A percentile compares a stretch with the other conserved stretches of the same genome.
phyloP scores from a whole-genome alignment of 129 eudicot genomes.

The Pittosporum tobira region DNA sequence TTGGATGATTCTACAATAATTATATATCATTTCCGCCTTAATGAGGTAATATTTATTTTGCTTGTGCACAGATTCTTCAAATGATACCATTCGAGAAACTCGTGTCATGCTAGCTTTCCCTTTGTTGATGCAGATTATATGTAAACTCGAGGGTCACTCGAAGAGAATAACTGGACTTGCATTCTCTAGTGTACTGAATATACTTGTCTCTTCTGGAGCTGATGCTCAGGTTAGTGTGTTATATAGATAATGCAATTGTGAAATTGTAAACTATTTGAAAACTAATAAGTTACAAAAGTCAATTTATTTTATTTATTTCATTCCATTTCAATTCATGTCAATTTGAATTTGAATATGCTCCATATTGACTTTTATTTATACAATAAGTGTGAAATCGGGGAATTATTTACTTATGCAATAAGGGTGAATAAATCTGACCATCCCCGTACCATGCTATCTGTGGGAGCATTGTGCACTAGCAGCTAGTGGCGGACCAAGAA shows the following conservation, averaged over 20 bases:
- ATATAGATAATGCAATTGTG: not conserved
- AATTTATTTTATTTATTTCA: too few species aligned
- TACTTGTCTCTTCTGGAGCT: constrained; percentile 54
- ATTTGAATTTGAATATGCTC: too few species aligned
- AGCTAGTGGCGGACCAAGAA: too few species aligned
- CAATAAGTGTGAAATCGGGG: too few species aligned
- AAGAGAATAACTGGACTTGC: constrained; percentile 22
- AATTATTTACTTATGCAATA: too few species aligned
- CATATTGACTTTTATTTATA: too few species aligned
- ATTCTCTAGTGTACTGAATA: constrained; percentile 24
- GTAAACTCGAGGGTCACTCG: constrained; percentile 20
- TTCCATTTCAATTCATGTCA: too few species aligned
- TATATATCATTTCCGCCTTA: constrained; percentile 20
- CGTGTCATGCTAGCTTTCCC: not conserved
- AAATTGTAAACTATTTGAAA: too few species aligned
- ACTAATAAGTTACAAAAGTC: too few species aligned
- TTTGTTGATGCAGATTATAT: constrained; percentile 17
- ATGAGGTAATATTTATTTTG: constrained; percentile 10
- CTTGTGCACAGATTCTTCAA: not conserved
- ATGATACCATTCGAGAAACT: not conserved
- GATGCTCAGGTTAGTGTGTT: constrained; percentile 43
- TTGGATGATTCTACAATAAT: constrained; percentile 43
- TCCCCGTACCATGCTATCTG: too few species aligned
- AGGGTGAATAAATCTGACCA: too few species aligned
- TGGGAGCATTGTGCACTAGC: too few species aligned